These are phyloP conservation scores for Trichosporon faecale DNA, from an alignment of 1,284 basidiomycete genomes.

Conservation along the genomic window DNA sequence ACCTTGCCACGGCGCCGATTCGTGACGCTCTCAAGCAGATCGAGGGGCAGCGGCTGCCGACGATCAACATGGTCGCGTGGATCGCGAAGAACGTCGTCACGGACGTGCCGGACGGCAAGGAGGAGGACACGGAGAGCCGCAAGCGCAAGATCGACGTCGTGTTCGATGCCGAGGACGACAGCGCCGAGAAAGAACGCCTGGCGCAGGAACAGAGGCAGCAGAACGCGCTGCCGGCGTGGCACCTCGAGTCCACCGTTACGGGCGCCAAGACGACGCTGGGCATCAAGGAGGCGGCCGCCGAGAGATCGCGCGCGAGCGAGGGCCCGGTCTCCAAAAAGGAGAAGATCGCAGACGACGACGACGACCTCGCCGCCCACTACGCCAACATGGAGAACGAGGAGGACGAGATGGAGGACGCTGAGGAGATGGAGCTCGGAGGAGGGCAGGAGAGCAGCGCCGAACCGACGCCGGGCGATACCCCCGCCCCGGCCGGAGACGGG, in stretches of 20 bases:
- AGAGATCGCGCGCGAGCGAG: conserved; percentile 9
- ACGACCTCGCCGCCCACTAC: conserved; percentile 35
- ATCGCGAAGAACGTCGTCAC: conserved; percentile 45
- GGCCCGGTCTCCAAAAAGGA: background rate
- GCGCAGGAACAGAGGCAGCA: conserved; percentile 79
- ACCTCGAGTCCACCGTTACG: conserved; percentile 88
- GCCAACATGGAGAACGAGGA: conserved; percentile 34
- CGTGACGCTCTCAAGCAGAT: conserved; percentile 81
- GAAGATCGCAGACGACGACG: conserved; percentile 30
- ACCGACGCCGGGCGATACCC: conserved; percentile 5
- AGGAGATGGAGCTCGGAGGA: conserved; percentile 5
- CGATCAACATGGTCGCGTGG: conserved; percentile 46
- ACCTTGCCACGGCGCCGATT: conserved; percentile 82
- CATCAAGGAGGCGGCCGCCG: conserved; percentile 28
- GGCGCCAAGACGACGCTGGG: conserved; percentile 86
- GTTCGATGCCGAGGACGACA: conserved; percentile 74
- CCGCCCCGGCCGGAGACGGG: background rate
- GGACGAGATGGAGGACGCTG: conserved; percentile 23
- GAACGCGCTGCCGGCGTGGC: conserved; percentile 89
- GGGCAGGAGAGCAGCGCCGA: conserved; percentile 4
- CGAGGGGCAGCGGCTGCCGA: conserved; percentile 60
- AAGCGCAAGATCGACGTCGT: conserved; percentile 61
- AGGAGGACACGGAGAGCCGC: background rate
- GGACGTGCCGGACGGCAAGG: conserved; percentile 61
- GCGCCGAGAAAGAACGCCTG: conserved; percentile 66